Conservation (phyloP, 1,284 basidiomycete genomes). For the Trametes versicolor region DNA sequence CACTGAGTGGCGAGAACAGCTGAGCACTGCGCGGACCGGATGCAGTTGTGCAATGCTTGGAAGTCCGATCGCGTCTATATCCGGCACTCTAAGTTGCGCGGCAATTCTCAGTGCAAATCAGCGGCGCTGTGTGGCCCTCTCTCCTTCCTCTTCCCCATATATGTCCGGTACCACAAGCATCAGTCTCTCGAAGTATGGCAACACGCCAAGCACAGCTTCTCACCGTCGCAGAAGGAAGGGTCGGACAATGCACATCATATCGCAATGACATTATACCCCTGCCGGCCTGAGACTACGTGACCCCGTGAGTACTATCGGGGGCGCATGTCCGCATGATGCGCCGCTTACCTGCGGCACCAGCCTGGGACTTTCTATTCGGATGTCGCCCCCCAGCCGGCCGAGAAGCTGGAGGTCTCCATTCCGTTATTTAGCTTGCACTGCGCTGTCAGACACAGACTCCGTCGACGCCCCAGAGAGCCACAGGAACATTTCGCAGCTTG, state of each 20-base stretch:
- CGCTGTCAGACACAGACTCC: too few relatives aligned
- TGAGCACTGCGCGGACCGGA: not conserved
- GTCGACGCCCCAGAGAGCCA: too few relatives aligned
- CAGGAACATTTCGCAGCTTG: not conserved
- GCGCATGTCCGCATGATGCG: constrained; percentile 10
- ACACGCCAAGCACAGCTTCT: too few relatives aligned
- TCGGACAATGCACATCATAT: not conserved
- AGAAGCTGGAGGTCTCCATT: not conserved
- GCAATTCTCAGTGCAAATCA: not conserved
- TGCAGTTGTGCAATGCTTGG: not conserved
- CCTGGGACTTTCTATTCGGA: not conserved
- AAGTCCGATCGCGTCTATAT: not conserved
- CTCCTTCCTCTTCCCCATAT: too few relatives aligned
- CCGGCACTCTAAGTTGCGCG: not conserved
- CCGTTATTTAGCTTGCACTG: not conserved
- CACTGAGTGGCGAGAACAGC: not conserved
- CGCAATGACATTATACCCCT: not conserved
- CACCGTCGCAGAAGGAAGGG: too few relatives aligned
- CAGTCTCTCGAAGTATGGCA: too few relatives aligned
- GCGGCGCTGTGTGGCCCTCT: too few relatives aligned
- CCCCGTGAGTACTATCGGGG: constrained; percentile 4
- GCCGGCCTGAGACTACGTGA: not conserved
- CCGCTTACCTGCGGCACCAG: not conserved
- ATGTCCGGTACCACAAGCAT: too few relatives aligned
- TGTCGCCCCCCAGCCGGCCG: not conserved